These are phyloP conservation scores for Podaxis rugospora DNA, from an alignment of 768 basidiomycete genomes.

Conservation along the genomic window DNA sequence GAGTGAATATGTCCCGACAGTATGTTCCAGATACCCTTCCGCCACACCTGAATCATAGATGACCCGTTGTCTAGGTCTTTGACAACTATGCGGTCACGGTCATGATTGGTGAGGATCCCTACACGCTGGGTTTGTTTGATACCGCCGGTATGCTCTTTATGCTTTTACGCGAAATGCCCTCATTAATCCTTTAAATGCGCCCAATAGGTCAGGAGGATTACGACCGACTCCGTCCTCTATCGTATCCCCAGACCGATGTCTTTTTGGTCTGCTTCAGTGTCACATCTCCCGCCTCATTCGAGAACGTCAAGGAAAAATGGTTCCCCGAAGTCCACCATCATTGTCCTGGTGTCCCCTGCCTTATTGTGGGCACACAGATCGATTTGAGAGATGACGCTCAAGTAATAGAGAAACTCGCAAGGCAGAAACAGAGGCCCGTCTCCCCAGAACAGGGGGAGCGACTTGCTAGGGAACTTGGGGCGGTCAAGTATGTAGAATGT, in stretches of 20 bases:
- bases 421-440: slow-evolving; percentile 96
- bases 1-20: slow-evolving; percentile 98
- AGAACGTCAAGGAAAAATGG: slow-evolving; percentile 99
- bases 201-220: slow-evolving; percentile 95
- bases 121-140: slow-evolving; percentile 97
- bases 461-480: slow-evolving; percentile 95
- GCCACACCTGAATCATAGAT: slow-evolving; percentile 17
- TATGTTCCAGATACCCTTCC: slow-evolving; percentile 40
- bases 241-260: slow-evolving; percentile 99
- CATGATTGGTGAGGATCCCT: slow-evolving; percentile 99
- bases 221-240: slow-evolving; percentile 96
- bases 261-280: slow-evolving; percentile 99
- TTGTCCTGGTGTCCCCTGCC: slow-evolving; percentile 98
- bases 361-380: slow-evolving; percentile 98
- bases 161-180: slow-evolving; percentile 3
- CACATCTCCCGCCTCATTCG: slow-evolving; percentile 96
- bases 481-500: slow-evolving; percentile 99
- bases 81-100: slow-evolving; percentile 99
- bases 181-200: slow-evolving; percentile 9
- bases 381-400: slow-evolving; percentile 92
- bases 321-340: slow-evolving; percentile 99
- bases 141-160: slow-evolving; percentile 75
- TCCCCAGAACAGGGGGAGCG: slow-evolving; percentile 84
- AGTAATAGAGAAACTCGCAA: slow-evolving; percentile 90
- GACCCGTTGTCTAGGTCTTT: slow-evolving; percentile 59